Evolutionary conservation across 2,329 filamentous ascomycete genomes (phyloP).

Genomic region (Aurifilum marmelostoma): DNA sequence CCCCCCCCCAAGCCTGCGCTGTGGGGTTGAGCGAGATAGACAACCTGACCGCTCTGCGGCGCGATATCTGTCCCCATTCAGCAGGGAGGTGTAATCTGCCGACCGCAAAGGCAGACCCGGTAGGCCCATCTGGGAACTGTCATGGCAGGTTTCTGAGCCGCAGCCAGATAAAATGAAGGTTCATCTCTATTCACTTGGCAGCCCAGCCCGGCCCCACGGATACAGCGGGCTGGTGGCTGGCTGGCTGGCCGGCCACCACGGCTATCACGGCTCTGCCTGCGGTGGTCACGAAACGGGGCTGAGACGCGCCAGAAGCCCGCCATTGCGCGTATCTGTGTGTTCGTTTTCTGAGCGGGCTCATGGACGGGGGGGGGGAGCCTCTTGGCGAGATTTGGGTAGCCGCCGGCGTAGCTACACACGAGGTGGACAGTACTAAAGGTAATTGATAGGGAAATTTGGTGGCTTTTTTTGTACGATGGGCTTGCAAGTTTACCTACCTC

Average conservation of each 20-base stretch:
- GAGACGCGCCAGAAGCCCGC: constrained; percentile 2
- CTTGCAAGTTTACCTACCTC: neutral
- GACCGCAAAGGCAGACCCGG: no score
- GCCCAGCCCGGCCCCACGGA: neutral
- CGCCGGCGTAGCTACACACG: neutral
- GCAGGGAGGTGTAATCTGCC: no score
- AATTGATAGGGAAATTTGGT: no score
- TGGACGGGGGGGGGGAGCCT: no score
- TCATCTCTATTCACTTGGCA: no score
- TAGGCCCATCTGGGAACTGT: no score
- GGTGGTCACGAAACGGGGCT: constrained; percentile 6
- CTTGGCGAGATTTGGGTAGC: neutral
- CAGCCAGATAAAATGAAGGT: no score
- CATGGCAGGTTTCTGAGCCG: no score
- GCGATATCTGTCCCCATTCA: no score
- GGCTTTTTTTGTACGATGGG: neutral
- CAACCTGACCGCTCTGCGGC: neutral
- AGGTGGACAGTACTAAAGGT: no score
- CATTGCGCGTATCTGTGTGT: neutral
- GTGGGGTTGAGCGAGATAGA: neutral
- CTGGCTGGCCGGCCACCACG: neutral
- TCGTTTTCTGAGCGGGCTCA: neutral
- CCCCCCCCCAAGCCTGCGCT: neutral
- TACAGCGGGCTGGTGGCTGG: no score
- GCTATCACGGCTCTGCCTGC: constrained; percentile 2